Evolutionary conservation across 768 basidiomycete species (phyloP), one percentile per base, ranked within the genome.

Genomic region (Tulasnella sp.): DNA sequence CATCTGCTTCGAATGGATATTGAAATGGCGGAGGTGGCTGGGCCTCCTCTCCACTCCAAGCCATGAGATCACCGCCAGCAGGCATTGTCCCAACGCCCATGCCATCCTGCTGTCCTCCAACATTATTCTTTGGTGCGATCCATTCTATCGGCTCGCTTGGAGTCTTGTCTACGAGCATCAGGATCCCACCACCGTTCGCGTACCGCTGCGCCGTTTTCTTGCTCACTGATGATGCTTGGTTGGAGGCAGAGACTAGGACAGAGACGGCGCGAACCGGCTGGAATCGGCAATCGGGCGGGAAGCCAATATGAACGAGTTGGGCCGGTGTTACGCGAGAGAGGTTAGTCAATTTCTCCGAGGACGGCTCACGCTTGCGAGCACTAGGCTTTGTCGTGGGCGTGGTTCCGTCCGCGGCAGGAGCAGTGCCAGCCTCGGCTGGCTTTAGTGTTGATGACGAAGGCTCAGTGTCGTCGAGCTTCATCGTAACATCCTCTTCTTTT

Each of bases 311-410:
- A n/a, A 80, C 74, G 26, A 95, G 74, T 69, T 99, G 96, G 0
- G 85, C 82, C 19, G 94, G 89, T 2, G 88, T 90, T 21, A 97
- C 94, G 51, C 96, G 85, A 19, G 91, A 87, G 68, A 97, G 85
- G 75, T 99, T 99, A 21, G 82, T 74, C 10, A 89, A 75, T 61
- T 73, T 78, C 73, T 96, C 91, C 11, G 76, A 86, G 2, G 78
- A 72, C 1, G 89, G 83, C 68, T 99, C 96, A 15, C 82, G 82
- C 60, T 77, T 71, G n/a, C 72, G 67, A 61, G 71, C 75, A 17
- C 72, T 60, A n/a, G 72, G 66, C 34, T 73, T 68, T 59, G 60
- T 72, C 61, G 64, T 75, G 74, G 55, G 64, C 26, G 24, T 64
- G 67, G 75, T 72, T 8, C 23, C 61, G 17, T 49, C 56, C 10